Evolutionary conservation across 2,329 filamentous ascomycete species (phyloP).

Genomic region (Sporothrix schenckii): DNA sequence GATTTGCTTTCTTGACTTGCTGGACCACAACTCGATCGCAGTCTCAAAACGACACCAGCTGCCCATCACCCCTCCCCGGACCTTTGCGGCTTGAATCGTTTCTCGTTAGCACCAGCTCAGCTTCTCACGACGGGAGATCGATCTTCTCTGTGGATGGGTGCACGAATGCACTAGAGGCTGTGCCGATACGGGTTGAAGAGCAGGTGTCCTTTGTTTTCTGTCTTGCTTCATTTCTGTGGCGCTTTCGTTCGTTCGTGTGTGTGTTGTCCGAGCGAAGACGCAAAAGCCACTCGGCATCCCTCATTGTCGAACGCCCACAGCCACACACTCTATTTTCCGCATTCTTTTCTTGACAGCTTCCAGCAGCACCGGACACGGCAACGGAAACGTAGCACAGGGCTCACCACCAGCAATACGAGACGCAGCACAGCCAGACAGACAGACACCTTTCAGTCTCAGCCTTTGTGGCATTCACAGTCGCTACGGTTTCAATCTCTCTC

Average conservation of each 20-base stretch:
- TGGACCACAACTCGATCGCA: not conserved
- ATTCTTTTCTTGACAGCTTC: constrained; percentile 8
- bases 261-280: constrained; percentile 12
- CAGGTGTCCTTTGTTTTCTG: not conserved
- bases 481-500: constrained; percentile 2
- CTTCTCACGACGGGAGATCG: not conserved
- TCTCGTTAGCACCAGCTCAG: not conserved
- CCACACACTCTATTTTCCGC: constrained; percentile 21
- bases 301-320: constrained; percentile 10
- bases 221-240: not conserved
- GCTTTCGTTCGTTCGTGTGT: constrained; percentile 1
- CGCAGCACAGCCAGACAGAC: not conserved
- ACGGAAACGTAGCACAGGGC: not conserved
- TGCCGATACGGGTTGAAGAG: not conserved
- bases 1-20: not conserved
- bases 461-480: constrained; percentile 18
- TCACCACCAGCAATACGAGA: not conserved
- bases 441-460: not conserved
- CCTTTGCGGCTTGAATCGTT: not conserved
- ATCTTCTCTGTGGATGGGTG: constrained; percentile 14
- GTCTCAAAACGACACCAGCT: not conserved
- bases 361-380: constrained; percentile 8
- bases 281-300: not conserved
- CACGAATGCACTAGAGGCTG: constrained; percentile 1
- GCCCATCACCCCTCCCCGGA: not conserved